Evolutionary conservation across 2,329 filamentous ascomycete genomes (phyloP), one percentile per base, ranked within the genome.

Genomic region (Fusarium haematococcum): DNA sequence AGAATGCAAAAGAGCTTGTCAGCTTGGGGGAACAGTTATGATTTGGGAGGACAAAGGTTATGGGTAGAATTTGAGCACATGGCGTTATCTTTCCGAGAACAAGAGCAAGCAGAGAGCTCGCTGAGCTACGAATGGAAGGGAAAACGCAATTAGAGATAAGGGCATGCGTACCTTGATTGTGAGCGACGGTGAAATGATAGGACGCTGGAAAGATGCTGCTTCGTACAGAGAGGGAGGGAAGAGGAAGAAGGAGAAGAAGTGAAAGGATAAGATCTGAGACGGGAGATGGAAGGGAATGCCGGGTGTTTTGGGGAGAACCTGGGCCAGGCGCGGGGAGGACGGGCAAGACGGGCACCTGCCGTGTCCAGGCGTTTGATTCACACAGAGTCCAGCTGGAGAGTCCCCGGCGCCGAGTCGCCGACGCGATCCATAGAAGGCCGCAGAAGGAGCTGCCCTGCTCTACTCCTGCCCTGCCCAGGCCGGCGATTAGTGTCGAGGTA

Each of bases 151-250:
- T n/a, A 41, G 20, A 20, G 57, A 57, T 25, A 54, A 50, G 33
- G 65, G 65, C 75, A 35, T 77, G 65, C 75, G 33, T 77, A 78
- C 76, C 70, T 75, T 78, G 69, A 33, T 25, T 58, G 20, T 66
- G 43, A 66, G 63, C 30, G 64, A 62, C 60, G 27, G 39, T 43
- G 63, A 67, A 60, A 50, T 58, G 56, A 41, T 69, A 32, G 63
- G 62, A 68, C 43, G 67, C 57, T 74, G 63, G 54, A 60, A 37
- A 35, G 25, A 56, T 56, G n/a, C 61, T 58, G 41, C 64, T 73
- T 67, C 35, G 39, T 63, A 23, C 18, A 61, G 43, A 61, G 63
- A 62, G 63, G 60, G 65, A 50, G 57, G 59, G 37, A 45, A 61
- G 59, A 67, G 64, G 67, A 71, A 57, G 37, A 41, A 66, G 64